These are phyloP conservation scores for Smallanthus sonchifolius DNA, from an alignment of 129 eudicot genomes.

Conservation along the genomic window DNA sequence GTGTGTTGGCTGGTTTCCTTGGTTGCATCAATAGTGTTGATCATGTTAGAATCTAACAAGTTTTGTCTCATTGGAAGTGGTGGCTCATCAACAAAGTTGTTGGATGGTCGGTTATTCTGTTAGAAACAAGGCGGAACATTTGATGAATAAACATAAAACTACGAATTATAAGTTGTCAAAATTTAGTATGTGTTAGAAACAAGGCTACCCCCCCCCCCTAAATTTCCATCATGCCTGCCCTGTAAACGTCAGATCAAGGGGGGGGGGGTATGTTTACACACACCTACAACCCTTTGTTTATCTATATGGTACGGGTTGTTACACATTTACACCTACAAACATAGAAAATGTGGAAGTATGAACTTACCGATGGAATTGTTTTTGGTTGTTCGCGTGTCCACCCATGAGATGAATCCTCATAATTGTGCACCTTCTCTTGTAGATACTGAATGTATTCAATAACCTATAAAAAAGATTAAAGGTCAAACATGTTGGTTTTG, in stretches of 20 bases:
- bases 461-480: slow-evolving; percentile 43
- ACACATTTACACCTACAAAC: background rate
- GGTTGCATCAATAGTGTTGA: slow-evolving; percentile 22
- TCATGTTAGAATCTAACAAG: slow-evolving; percentile 32
- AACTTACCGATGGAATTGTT: slow-evolving; percentile 45
- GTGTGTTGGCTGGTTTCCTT: slow-evolving; percentile 36
- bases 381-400: slow-evolving; percentile 61
- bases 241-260: too few species aligned
- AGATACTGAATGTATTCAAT: slow-evolving; percentile 83
- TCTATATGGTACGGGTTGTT: background rate
- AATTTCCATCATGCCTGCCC: too few species aligned
- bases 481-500: background rate
- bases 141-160: background rate
- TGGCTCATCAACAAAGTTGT: slow-evolving; percentile 41
- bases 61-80: slow-evolving; percentile 28
- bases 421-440: slow-evolving; percentile 83
- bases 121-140: slow-evolving; percentile 1
- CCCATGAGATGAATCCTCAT: slow-evolving; percentile 61
- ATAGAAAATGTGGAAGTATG: background rate
- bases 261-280: background rate
- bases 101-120: slow-evolving; percentile 41
- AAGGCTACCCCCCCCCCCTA: too few species aligned
- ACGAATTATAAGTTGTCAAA: too few species aligned
- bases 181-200: too few species aligned
- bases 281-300: background rate